Evolutionary conservation across 768 basidiomycete species (phyloP).

Genomic region (Pleurotus eryngii): DNA sequence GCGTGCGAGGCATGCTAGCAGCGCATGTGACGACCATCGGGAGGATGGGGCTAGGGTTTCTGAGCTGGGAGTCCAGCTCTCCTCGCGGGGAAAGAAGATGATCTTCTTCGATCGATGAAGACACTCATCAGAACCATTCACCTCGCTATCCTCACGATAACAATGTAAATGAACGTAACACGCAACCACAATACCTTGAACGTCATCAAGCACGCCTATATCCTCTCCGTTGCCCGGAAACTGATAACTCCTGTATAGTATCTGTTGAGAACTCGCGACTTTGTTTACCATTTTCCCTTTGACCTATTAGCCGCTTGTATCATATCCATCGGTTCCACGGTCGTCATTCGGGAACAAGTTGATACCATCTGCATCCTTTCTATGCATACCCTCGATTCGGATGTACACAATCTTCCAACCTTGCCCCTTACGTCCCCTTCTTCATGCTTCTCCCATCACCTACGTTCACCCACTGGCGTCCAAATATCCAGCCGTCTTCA

Average conservation of each 20-base stretch:
- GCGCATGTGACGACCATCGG: slow-evolving; percentile 11
- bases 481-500: not conserved
- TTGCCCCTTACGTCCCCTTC: not conserved
- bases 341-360: not conserved
- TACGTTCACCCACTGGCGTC: not conserved
- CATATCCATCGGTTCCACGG: slow-evolving; percentile 1
- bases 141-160: not conserved
- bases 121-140: not conserved
- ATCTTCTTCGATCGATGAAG: slow-evolving; percentile 8
- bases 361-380: slow-evolving; percentile 7
- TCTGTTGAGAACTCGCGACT: not conserved
- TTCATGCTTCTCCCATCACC: not conserved
- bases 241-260: not conserved
- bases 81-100: slow-evolving; percentile 8
- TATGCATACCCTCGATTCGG: slow-evolving; percentile 8
- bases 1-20: slow-evolving; percentile 39
- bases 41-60: slow-evolving; percentile 11
- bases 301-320: slow-evolving; percentile 1
- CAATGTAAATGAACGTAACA: not conserved
- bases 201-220: not conserved
- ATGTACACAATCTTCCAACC: slow-evolving; percentile 1
- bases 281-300: not conserved
- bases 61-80: slow-evolving; percentile 11
- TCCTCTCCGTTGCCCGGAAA: too few species aligned
- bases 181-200: not conserved